Base-by-base conservation (phyloP, 1,139 yeast genomes). In the Pichia sp. region DNA sequence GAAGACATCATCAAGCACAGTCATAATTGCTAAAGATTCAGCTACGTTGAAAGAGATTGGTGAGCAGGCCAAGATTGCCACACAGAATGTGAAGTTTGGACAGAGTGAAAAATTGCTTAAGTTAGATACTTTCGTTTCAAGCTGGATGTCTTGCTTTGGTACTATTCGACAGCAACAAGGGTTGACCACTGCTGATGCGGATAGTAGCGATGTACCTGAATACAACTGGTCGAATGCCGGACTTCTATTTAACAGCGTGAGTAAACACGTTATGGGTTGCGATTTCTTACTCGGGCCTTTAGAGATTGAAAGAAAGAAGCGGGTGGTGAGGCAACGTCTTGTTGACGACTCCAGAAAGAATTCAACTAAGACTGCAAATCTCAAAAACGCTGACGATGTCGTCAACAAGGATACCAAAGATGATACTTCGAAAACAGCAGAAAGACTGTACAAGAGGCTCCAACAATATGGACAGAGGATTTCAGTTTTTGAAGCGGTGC, bases 281-380 rank as follows among this genome's bases (percentile, higher is more conserved):
- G 87, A 84, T 60, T 88, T 86, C 61, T 69, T 89, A 59, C 72
- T 84, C 54, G 96, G 95, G 0, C 92, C 95, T 0, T 72, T 89
- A 51, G 82, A 80, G n/a, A 73, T 84, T 1, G 86, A 85, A 59
- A 77, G 79, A 59, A 80, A 77, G 61, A 72, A 71, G n/a, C 70
- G 76, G 41, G 68, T 63, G 0, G 61, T 66, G 1, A 67, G 76
- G 45, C 67, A 68, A 11, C 68, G 81, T 55, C 65, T 72, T 29
- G 58, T 72, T 44, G 79, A 79, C 61, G 81, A 81, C 55, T 75
- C 72, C 1, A 69, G 70, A 31, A 72, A 68, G 42, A 64, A 65
- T 0, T 63, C 67, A 1, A 67, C 73, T 16, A 76, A 79, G 8
- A 83, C 85, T 0, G 88, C 93, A 1, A 75, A 75, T 54, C 75